Conservation (phyloP, 768 basidiomycete species). For the Russula virescens region DNA sequence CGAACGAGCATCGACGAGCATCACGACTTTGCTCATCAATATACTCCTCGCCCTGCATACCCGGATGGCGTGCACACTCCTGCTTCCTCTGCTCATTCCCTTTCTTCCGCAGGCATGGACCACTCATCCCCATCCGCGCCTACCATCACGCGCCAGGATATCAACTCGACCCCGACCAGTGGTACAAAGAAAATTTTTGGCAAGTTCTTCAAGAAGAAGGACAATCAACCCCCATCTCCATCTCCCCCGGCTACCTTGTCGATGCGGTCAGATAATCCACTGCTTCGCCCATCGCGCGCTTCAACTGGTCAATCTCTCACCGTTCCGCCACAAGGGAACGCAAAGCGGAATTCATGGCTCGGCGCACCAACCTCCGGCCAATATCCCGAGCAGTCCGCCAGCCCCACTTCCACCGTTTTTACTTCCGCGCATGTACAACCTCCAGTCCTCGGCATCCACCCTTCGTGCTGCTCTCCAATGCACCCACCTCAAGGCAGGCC, state of each 20-base stretch:
- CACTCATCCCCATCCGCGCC: conserved; percentile 23
- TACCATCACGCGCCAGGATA: conserved; percentile 25
- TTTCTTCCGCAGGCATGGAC: conserved; percentile 19
- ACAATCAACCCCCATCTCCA: conserved; percentile 24
- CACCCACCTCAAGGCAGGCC: conserved; percentile 37
- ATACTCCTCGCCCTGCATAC: neutral
- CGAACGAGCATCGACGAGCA: conserved; percentile 31
- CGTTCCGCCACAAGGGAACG: conserved; percentile 2
- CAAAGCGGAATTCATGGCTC: conserved; percentile 25
- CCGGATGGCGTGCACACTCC: conserved; percentile 19
- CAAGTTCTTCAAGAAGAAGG: conserved; percentile 63
- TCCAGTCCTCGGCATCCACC: conserved; percentile 62
- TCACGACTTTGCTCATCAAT: neutral
- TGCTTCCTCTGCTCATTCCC: conserved; percentile 21
- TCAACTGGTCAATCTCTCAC: conserved; percentile 4
- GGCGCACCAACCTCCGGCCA: conserved; percentile 12
- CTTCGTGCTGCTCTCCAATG: conserved; percentile 50
- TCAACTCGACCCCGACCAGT: conserved; percentile 28
- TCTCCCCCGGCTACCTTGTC: conserved; percentile 12
- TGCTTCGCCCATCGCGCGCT: conserved; percentile 11
- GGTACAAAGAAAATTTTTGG: conserved; percentile 60
- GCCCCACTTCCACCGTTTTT: conserved; percentile 8
- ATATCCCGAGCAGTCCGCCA: conserved; percentile 4
- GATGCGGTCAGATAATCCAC: conserved; percentile 5
- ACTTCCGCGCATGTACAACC: conserved; percentile 32